Conservation (phyloP, 2,329 filamentous ascomycete species). For the Davidsoniella eucalypti region DNA sequence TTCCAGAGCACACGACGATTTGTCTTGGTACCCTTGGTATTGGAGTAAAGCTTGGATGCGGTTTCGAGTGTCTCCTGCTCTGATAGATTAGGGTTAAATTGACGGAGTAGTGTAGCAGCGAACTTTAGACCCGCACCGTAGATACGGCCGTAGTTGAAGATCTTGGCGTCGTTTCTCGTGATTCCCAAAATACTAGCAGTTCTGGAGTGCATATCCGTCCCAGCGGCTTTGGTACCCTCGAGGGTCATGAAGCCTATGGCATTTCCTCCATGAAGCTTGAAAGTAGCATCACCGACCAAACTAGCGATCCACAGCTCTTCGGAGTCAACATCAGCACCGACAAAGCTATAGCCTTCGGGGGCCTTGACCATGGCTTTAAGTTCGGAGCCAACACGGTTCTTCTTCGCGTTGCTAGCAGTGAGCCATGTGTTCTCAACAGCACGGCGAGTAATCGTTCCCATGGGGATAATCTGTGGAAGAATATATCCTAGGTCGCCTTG, state of each 20-base stretch:
- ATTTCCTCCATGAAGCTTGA: slow-evolving; percentile 88
- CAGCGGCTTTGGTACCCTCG: slow-evolving; percentile 84
- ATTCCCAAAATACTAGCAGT: slow-evolving; percentile 88
- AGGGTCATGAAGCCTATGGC: slow-evolving; percentile 98
- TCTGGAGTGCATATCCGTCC: slow-evolving; percentile 86
- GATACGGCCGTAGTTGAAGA: slow-evolving; percentile 98
- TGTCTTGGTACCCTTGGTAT: slow-evolving; percentile 82
- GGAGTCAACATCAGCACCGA: slow-evolving; percentile 93
- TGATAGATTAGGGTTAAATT: slow-evolving; percentile 77
- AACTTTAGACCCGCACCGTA: slow-evolving; percentile 97
- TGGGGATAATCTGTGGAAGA: slow-evolving; percentile 86
- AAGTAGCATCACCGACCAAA: slow-evolving; percentile 83
- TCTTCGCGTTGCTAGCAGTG: slow-evolving; percentile 92
- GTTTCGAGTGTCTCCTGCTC: slow-evolving; percentile 63
- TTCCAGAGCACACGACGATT: slow-evolving; percentile 55
- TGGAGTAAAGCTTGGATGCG: slow-evolving; percentile 66
- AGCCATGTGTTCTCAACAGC: slow-evolving; percentile 98
- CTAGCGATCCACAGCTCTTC: slow-evolving; percentile 98
- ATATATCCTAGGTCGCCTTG: slow-evolving; percentile 50
- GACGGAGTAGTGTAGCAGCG: slow-evolving; percentile 71
- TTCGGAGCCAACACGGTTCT: slow-evolving; percentile 88
- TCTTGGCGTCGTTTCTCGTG: slow-evolving; percentile 84
- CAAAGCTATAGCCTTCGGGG: slow-evolving; percentile 78
- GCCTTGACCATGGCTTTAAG: slow-evolving; percentile 93
- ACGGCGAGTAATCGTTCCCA: slow-evolving; percentile 90